These are phyloP conservation scores for Salix purpurea DNA, from an alignment of 345 rosid species.

Conservation along the genomic window DNA sequence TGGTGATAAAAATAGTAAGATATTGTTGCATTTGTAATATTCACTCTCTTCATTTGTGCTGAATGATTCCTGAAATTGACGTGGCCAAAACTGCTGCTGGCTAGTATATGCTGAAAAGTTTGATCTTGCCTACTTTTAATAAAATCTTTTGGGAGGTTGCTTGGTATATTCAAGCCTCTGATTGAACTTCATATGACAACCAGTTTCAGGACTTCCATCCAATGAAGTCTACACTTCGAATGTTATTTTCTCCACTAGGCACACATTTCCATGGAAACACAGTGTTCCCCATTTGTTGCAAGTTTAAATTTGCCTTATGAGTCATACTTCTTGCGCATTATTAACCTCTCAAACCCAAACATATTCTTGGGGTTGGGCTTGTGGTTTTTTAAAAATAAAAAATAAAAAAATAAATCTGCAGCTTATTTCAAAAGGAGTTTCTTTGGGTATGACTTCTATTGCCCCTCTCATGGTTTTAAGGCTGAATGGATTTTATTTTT, in stretches of 20 bases:
- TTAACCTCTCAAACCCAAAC: not conserved
- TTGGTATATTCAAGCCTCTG: not conserved
- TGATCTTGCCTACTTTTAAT: not conserved
- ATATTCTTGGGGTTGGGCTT: not conserved
- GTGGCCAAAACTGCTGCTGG: not conserved
- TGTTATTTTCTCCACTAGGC: not conserved
- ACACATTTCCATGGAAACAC: not conserved
- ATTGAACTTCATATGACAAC: not conserved
- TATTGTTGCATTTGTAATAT: not conserved
- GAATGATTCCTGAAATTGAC: not conserved
- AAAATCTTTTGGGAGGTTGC: not conserved
- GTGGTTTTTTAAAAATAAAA: not conserved
- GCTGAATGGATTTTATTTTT: not conserved
- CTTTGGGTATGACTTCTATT: not conserved
- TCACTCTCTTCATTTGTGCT: not conserved
- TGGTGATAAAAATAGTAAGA: constrained; percentile 40
- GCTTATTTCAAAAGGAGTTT: not conserved
- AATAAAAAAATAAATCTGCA: not conserved
- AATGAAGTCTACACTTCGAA: not conserved
- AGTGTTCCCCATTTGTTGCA: not conserved
- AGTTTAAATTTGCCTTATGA: not conserved
- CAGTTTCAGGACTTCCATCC: not conserved
- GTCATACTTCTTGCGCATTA: not conserved
- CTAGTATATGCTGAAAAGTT: not conserved
- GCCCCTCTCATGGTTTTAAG: not conserved